These are phyloP conservation scores for Dactylis glomerata DNA, from an alignment of 176 grass and related monocot genomes.

Conservation along the genomic window DNA sequence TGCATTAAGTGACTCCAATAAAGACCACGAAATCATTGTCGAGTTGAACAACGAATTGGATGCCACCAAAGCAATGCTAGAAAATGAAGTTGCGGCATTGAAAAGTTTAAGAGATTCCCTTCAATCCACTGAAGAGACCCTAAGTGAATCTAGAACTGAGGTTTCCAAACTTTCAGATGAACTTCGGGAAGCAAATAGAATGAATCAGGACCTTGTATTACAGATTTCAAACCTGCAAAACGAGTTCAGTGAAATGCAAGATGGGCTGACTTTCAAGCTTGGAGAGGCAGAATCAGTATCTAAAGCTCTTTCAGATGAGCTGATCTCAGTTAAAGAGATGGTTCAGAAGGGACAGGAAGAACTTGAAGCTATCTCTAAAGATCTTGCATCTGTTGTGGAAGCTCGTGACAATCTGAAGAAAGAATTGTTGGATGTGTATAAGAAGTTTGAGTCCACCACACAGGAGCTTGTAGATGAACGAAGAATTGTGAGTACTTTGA, in stretches of 20 bases:
- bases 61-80: constrained; percentile 50
- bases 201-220: constrained; percentile 57
- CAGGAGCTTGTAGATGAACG: constrained; percentile 81
- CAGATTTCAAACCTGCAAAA: constrained; percentile 66
- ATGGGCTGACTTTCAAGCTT: constrained; percentile 52
- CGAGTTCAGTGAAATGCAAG: constrained; percentile 59
- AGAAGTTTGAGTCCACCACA: constrained; percentile 79
- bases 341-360: constrained; percentile 60
- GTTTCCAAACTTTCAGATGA: constrained; percentile 59
- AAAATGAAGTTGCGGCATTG: constrained; percentile 47
- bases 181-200: constrained; percentile 62
- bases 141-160: constrained; percentile 54
- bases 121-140: constrained; percentile 54
- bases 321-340: constrained; percentile 70
- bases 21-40: constrained; percentile 50
- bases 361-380: constrained; percentile 52
- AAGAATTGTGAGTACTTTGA: constrained; percentile 63
- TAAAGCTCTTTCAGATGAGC: constrained; percentile 68
- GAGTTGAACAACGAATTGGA: constrained; percentile 67
- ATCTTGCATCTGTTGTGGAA: constrained; percentile 51
- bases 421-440: constrained; percentile 78
- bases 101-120: constrained; percentile 64
- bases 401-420: constrained; percentile 78
- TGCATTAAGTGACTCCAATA: constrained; percentile 61
- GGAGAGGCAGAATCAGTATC: constrained; percentile 64